Conservation (phyloP, 2,329 filamentous ascomycete genomes). For the Sarocladium brachiariae region DNA sequence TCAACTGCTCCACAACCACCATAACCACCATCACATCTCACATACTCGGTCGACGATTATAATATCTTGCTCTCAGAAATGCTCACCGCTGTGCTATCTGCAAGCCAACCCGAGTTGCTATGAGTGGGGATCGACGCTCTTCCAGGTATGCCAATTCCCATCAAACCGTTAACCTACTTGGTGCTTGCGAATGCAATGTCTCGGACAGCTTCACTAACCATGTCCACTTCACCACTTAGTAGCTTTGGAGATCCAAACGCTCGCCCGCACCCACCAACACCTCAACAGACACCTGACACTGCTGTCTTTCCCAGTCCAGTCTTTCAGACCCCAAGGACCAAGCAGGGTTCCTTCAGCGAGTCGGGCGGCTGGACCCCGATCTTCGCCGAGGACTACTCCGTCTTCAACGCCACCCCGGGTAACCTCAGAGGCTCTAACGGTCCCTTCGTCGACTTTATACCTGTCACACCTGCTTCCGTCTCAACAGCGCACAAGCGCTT, state of each 20-base stretch:
- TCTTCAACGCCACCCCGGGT: constrained; percentile 58
- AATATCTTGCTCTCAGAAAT: background rate
- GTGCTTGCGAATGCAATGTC: constrained; percentile 12
- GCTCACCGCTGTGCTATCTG: background rate
- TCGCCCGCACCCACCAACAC: constrained; percentile 35
- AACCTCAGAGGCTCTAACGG: constrained; percentile 43
- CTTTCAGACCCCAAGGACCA: constrained; percentile 46
- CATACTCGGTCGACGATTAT: background rate
- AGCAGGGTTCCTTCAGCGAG: constrained; percentile 40
- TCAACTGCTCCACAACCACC: background rate
- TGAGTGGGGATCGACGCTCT: constrained; percentile 53
- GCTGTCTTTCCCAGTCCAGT: constrained; percentile 46
- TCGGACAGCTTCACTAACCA: constrained; percentile 27
- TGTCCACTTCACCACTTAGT: constrained; percentile 15
- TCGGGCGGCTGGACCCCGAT: constrained; percentile 50
- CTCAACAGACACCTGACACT: constrained; percentile 50
- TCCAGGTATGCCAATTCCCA: constrained; percentile 39
- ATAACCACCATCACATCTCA: background rate
- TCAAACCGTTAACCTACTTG: background rate
- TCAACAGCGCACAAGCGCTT: constrained; percentile 38
- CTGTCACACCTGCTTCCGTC: constrained; percentile 27
- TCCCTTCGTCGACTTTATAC: constrained; percentile 38
- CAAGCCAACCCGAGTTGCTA: constrained; percentile 38
- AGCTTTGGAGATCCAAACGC: constrained; percentile 60
- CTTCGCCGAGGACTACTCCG: constrained; percentile 59